Conservation (phyloP, 495 filamentous ascomycete species). For the Daldinia decipiens region DNA sequence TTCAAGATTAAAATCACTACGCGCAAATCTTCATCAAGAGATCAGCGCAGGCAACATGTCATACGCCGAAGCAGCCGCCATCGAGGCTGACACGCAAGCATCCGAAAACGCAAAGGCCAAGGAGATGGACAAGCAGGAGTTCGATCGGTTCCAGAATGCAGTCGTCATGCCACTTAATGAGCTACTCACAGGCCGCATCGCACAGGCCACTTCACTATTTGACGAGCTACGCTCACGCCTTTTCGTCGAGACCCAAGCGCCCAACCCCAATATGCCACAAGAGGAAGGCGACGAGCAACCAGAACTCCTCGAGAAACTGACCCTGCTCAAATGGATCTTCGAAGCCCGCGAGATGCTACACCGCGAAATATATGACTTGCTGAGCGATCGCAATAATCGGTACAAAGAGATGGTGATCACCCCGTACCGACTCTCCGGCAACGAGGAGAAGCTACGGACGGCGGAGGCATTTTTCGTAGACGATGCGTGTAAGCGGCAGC, state of each 20-base stretch:
- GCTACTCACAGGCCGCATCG: slow-evolving; percentile 72
- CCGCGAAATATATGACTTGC: slow-evolving; percentile 81
- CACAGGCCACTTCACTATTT: slow-evolving; percentile 71
- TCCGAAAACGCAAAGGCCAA: slow-evolving; percentile 70
- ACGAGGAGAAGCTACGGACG: slow-evolving; percentile 76
- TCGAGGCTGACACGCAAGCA: slow-evolving; percentile 73
- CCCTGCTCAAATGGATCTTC: slow-evolving; percentile 96
- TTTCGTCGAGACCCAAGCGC: slow-evolving; percentile 75
- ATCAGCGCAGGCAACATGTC: slow-evolving; percentile 79
- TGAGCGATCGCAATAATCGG: slow-evolving; percentile 82
- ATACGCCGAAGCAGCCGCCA: slow-evolving; percentile 78
- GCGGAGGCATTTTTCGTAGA: slow-evolving; percentile 83
- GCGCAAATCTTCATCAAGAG: slow-evolving; percentile 73
- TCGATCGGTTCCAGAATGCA: slow-evolving; percentile 77
- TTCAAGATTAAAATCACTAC: slow-evolving; percentile 56
- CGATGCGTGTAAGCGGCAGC: slow-evolving; percentile 75
- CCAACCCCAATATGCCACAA: slow-evolving; percentile 82
- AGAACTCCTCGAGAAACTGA: slow-evolving; percentile 92
- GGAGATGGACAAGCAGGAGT: slow-evolving; percentile 72
- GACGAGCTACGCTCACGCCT: slow-evolving; percentile 75
- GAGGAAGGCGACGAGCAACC: slow-evolving; percentile 96
- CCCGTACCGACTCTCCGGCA: slow-evolving; percentile 77
- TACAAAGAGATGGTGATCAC: slow-evolving; percentile 83
- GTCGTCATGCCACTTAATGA: slow-evolving; percentile 83
- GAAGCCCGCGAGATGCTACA: slow-evolving; percentile 90